Percentiles rank a stretch among this genome's conserved stretches.
These are phyloP conservation scores for Cystofilobasidium bisporidii DNA, from an alignment of 768 basidiomycete genomes.

Conservation along the genomic window DNA sequence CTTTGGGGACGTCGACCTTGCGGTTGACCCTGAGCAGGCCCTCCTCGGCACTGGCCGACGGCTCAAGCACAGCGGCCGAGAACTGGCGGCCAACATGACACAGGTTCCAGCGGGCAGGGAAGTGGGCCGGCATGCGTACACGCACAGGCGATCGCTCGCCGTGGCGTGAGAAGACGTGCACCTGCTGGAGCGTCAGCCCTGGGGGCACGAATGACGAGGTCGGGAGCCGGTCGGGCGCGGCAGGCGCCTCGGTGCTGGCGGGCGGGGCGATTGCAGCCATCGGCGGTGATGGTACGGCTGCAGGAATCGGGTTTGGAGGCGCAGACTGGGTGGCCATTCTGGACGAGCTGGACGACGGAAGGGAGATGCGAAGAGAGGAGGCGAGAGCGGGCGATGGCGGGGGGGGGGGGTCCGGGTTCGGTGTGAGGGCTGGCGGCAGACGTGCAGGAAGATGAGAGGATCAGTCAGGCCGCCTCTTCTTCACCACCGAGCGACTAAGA, in stretches of 20 bases:
- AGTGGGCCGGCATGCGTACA: conserved; percentile 20
- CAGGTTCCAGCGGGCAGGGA: conserved; percentile 47
- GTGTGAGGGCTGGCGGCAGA: not conserved
- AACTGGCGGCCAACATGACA: conserved; percentile 33
- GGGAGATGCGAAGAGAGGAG: not conserved
- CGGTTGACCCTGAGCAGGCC: conserved; percentile 43
- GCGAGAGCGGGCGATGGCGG: too few relatives aligned
- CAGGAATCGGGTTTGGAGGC: not conserved
- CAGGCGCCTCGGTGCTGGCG: not conserved
- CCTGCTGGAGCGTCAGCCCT: conserved; percentile 33
- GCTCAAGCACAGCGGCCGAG: conserved; percentile 30
- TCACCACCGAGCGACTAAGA: too few relatives aligned
- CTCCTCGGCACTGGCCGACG: conserved; percentile 31
- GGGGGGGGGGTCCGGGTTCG: too few relatives aligned
- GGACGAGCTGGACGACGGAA: not conserved
- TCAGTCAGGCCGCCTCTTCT: too few relatives aligned
- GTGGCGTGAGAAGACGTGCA: conserved; percentile 65
- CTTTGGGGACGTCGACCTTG: conserved; percentile 18
- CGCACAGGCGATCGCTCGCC: conserved; percentile 70
- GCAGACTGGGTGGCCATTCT: conserved; percentile 1
- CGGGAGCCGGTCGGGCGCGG: not conserved
- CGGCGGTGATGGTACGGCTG: too few relatives aligned
- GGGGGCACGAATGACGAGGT: not conserved
- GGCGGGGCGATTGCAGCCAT: not conserved
- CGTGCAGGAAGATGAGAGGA: too few relatives aligned